Evolutionary conservation across 2,329 filamentous ascomycete species (phyloP), one percentile per base, ranked within the genome.

Genomic region (Pseudopyricularia cyperi): DNA sequence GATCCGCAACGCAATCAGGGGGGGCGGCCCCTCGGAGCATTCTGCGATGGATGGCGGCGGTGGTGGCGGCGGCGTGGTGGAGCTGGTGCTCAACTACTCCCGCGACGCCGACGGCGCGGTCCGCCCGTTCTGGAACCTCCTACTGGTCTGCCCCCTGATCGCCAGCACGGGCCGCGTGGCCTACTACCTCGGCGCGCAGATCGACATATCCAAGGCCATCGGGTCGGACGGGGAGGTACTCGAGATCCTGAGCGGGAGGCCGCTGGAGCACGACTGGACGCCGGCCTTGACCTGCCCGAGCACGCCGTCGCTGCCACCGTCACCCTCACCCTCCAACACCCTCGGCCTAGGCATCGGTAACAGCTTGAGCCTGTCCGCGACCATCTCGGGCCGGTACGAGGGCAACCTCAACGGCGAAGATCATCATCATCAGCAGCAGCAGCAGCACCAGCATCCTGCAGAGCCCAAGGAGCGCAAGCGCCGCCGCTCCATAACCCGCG

Each of bases 191-290:
- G 76, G 75, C 0, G 77, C 71, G 0, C 75, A 82, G 55, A 70
- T 82, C 51, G 75, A 82, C 55, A 72, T 79, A 11, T 78, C 76
- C 0, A 75, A 75, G 3, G 72, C 71, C 0, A 68, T 80, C 34
- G 70, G 72, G 51, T 71, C 66, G 47, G 66, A 68, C 30, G 68
- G 70, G 7, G 77, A 80, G 53, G 66, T 81, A 6, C 55, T 82
- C 44, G 68, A 67, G 6, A 64, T 79, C 6, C 58, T 82, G 15
- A 32, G 50, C 37, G 39, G 22, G 19, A 22, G 39, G 39, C 39
- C 39, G 6, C 11, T 19, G 4, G 39, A 44, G 19, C 26, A 19
- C 11, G 48, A 34, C 12, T 24, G 32, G 9, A 7, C 9, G 8
- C 48, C 33, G 2, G 32, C 32, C 4, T 9, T 30, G 28, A 30